Evolutionary conservation across 75 land plant genomes (phyloP).

Genomic region (Picea sitchensis): DNA sequence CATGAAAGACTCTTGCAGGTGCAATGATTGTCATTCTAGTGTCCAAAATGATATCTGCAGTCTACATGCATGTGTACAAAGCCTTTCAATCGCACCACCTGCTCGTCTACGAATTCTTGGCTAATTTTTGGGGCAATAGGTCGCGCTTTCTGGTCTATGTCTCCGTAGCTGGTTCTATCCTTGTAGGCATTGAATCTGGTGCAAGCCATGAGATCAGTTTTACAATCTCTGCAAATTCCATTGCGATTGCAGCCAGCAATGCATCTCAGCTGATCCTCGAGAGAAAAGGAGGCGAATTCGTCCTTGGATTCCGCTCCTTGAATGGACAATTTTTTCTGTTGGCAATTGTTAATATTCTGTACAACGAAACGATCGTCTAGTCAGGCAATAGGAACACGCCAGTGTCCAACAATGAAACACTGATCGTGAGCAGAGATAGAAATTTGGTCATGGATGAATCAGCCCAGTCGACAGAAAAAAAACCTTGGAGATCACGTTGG

Average conservation of each 20-base stretch:
- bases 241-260: neutral
- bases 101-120: no score
- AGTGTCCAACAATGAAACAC: neutral
- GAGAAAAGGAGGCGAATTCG: neutral
- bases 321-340: neutral
- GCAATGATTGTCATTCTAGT: no score
- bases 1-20: no score
- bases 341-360: neutral
- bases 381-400: neutral
- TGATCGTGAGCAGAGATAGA: no score
- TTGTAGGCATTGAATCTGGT: no score
- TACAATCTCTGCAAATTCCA: neutral
- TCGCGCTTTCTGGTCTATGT: no score
- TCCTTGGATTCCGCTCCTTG: neutral
- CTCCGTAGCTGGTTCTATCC: no score
- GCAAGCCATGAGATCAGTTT: neutral
- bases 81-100: no score
- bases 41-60: no score
- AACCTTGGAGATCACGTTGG: neutral
- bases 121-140: no score
- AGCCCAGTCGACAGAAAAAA: no score
- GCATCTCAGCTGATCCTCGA: neutral
- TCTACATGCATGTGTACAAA: no score
- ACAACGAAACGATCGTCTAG: constrained; percentile 4
- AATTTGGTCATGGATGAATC: neutral